Conservation (phyloP, 2,329 filamentous ascomycete genomes). For the Cryphonectria parasitica region DNA sequence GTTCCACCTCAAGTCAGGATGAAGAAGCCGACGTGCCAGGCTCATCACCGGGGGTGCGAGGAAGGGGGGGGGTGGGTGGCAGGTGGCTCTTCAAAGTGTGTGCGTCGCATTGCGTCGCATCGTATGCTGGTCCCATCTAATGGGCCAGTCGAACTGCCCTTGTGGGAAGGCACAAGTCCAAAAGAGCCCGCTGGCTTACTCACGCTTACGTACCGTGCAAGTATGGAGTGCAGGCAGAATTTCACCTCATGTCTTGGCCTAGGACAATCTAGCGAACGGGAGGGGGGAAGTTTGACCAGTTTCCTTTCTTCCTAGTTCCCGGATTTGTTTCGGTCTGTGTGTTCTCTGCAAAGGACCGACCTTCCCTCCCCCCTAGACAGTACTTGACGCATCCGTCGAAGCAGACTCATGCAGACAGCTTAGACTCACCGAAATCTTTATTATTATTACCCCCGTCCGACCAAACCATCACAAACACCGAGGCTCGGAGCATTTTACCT, state of each 20-base stretch:
- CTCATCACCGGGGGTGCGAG: not conserved
- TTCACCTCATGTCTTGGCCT: not conserved
- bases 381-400: not conserved
- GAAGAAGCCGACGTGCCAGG: not conserved
- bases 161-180: constrained; percentile 4
- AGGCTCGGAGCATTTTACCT: not conserved
- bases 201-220: not conserved
- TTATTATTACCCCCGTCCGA: not conserved
- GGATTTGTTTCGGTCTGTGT: constrained; percentile 9
- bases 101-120: not conserved
- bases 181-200: not conserved
- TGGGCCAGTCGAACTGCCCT: not conserved
- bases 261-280: not conserved
- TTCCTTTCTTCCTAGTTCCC: not conserved
- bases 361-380: not conserved
- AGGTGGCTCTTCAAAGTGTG: not conserved
- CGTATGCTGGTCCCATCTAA: not conserved
- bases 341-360: not conserved
- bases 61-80: not conserved
- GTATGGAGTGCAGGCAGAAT: not conserved
- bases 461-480: not conserved
- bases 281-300: not conserved
- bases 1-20: not conserved
- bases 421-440: not conserved
- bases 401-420: not conserved